Evolutionary conservation across 2,329 filamentous ascomycete genomes (phyloP), one percentile per base, ranked within the genome.

Genomic region (Talaromyces sp.): DNA sequence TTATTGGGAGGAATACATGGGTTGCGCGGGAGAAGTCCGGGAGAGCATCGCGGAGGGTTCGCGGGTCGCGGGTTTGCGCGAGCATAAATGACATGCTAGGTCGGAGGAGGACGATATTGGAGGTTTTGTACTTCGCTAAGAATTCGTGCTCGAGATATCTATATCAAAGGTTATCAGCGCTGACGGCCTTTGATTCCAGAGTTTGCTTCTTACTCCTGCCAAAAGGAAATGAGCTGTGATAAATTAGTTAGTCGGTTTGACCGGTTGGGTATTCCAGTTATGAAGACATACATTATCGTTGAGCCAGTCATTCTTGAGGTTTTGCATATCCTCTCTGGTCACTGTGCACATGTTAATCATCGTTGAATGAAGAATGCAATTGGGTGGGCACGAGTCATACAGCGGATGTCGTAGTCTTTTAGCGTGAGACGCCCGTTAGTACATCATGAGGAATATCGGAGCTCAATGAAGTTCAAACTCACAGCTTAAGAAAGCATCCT

Each of bases 1-100:
- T 97, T 70, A 99, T 88, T 17, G 94, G 94, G 2, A 99, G 84
- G 76, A 99, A 99, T 63, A 97, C 88, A 74, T 99, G 94, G 3
- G 92, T 95, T 37, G 90, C 89, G 49, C 82, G 82, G 33, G 76
- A 77, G 74, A 97, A 95, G 70, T 94, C 80, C 5, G 93, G 92
- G 1, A 97, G 83, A 1, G 89, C 91, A 56, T 85, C 81, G 59
- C 81, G 79, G 40, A 87, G 75, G 2, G 78, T 78, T 39, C 77
- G 73, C 4, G 82, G 81, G 54, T 86, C 80, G 17, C 77, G 73
- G 1, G 82, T 89, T 70, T 91, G 88, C 79, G 94, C 89, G 57
- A 97, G 84, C 73, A 97, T 86, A 71, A 94, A 95, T 50, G 90
- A 87, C 89, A 97, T 96, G 66, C 87, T 90, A 1, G 94, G 94